phyloP scores from a whole-genome alignment of 2,329 filamentous ascomycete species.

The Microdochium bolleyi region DNA sequence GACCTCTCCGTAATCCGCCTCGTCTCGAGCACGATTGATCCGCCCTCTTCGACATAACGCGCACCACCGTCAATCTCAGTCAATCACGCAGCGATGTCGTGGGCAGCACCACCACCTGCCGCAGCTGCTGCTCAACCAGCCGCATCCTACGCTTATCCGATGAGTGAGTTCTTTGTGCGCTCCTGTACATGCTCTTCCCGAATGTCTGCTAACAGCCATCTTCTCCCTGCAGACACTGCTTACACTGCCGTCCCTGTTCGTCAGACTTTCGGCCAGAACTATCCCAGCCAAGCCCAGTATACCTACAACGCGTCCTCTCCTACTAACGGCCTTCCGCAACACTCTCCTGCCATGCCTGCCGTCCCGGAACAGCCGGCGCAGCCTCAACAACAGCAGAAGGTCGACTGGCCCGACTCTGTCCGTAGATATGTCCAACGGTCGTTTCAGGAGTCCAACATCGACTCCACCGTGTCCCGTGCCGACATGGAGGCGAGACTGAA shows the following conservation, averaged over 20 bases:
- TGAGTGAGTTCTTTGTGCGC: conserved; percentile 7
- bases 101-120: conserved; percentile 15
- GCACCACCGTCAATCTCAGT: conserved; percentile 3
- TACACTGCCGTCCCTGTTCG: conserved; percentile 36
- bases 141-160: conserved; percentile 14
- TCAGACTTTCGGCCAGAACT: conserved; percentile 24
- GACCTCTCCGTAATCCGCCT: conserved; percentile 1
- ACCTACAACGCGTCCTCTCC: conserved; percentile 14
- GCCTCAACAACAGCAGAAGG: conserved; percentile 44
- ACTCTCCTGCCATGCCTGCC: conserved; percentile 16
- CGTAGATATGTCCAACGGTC: conserved; percentile 84
- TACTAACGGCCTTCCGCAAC: conserved; percentile 23
- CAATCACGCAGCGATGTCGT: conserved; percentile 14
- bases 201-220: conserved; percentile 16
- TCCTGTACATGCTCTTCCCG: background rate
- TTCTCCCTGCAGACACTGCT: conserved; percentile 24
- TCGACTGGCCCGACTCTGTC: conserved; percentile 76
- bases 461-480: conserved; percentile 49
- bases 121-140: conserved; percentile 16
- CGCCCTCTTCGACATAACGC: background rate
- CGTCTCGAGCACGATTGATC: background rate
- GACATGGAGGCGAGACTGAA: conserved; percentile 85
- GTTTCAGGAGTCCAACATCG: conserved; percentile 67
- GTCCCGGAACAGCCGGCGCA: conserved; percentile 10
- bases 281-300: conserved; percentile 20